A percentile compares a stretch with the other conserved stretches of the same genome.
phyloP scores from a whole-genome alignment of 2,329 filamentous ascomycete genomes.

The Tolypocladium nubicola region DNA sequence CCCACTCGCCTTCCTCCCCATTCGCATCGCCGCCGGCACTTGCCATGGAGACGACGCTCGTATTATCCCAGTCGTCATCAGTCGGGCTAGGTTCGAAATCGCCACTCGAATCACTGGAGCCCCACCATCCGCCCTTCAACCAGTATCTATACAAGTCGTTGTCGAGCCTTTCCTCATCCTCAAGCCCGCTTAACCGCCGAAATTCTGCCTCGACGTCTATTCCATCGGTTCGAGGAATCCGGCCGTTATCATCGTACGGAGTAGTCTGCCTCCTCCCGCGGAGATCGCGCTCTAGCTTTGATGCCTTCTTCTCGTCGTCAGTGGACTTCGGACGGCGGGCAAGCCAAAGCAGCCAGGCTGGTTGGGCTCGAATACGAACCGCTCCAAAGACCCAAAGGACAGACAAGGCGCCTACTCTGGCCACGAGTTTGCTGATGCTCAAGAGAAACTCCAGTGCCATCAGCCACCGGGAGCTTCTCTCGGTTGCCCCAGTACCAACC shows the following conservation, averaged over 20 bases:
- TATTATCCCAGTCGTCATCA: slow-evolving; percentile 59
- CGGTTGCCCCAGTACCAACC: slow-evolving; percentile 67
- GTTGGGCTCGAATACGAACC: slow-evolving; percentile 26
- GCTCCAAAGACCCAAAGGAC: slow-evolving; percentile 46
- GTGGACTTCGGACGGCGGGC: slow-evolving; percentile 16
- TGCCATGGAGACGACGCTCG: slow-evolving; percentile 61
- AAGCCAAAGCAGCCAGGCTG: slow-evolving; percentile 45
- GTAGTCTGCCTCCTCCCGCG: neutral
- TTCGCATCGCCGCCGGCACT: slow-evolving; percentile 26
- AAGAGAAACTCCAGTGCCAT: slow-evolving; percentile 67
- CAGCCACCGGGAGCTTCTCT: slow-evolving; percentile 69
- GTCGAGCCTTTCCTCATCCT: slow-evolving; percentile 58
- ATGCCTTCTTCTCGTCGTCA: neutral
- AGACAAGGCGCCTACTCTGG: slow-evolving; percentile 19
- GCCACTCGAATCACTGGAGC: slow-evolving; percentile 68
- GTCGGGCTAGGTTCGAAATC: slow-evolving; percentile 54
- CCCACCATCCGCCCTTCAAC: slow-evolving; percentile 76
- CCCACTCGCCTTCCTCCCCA: slow-evolving; percentile 34
- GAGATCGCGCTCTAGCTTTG: neutral
- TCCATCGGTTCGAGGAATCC: slow-evolving; percentile 47
- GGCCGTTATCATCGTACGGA: slow-evolving; percentile 32
- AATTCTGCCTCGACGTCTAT: slow-evolving; percentile 78
- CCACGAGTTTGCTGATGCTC: slow-evolving; percentile 48
- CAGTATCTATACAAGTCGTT: slow-evolving; percentile 74
- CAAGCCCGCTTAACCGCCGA: slow-evolving; percentile 38